Evolutionary conservation across 257 asterid genomes (phyloP).

Genomic region (Solanum megistacrolobum): DNA sequence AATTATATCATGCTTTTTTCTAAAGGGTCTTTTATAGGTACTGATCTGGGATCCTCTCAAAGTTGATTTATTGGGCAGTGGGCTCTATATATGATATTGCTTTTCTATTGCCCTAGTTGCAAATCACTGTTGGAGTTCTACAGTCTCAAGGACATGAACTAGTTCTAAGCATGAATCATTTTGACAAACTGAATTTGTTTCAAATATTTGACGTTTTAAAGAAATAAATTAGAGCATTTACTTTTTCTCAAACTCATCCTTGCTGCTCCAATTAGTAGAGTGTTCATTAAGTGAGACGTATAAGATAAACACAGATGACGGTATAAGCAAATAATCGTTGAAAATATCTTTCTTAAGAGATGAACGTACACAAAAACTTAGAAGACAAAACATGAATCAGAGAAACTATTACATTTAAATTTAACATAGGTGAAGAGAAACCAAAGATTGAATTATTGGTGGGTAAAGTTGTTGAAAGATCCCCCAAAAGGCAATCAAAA

Average conservation of each 20-base stretch:
- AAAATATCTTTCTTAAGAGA: not conserved
- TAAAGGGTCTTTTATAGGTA: not conserved
- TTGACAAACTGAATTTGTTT: not conserved
- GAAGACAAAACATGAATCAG: not conserved
- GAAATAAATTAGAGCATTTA: not conserved
- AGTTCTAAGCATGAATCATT: not conserved
- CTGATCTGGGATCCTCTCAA: slow-evolving; percentile 3
- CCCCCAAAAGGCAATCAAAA: not conserved
- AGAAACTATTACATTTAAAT: not conserved
- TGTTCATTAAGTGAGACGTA: not conserved
- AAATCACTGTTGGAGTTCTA: not conserved
- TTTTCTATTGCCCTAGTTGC: not conserved
- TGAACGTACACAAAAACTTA: not conserved
- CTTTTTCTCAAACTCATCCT: not conserved
- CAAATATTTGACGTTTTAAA: not conserved
- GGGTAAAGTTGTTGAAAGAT: not conserved
- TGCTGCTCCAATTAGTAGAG: not conserved
- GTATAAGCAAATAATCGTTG: not conserved
- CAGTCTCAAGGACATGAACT: not conserved
- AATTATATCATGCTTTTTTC: not conserved
- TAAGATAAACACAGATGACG: not conserved
- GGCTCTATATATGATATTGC: not conserved
- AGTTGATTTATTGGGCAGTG: slow-evolving; percentile 2
- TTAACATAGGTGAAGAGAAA: not conserved
- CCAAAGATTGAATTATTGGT: not conserved